A percentile compares a stretch with the other conserved stretches of the same genome.
Conservation (phyloP, 768 basidiomycete species). For the Crucibulum laeve region DNA sequence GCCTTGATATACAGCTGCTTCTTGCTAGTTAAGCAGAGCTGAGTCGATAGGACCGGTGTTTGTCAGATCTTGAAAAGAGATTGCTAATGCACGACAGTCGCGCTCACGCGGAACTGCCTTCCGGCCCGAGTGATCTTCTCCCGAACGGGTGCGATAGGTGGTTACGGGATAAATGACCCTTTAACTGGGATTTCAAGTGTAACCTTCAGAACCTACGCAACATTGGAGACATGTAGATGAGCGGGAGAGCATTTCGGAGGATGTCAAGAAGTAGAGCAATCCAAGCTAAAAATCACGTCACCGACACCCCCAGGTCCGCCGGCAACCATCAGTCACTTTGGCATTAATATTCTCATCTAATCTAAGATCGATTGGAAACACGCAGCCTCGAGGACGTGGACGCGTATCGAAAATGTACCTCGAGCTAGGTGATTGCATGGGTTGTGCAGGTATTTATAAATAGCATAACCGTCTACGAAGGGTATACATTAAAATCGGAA, state of each 20-base stretch:
- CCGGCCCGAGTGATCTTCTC: constrained; percentile 16
- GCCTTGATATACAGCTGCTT: background rate
- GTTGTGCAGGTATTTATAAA: too few species aligned
- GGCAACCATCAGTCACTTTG: constrained; percentile 3
- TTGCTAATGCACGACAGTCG: constrained; percentile 13
- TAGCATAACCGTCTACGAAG: too few species aligned
- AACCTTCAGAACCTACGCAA: too few species aligned
- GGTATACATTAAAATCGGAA: too few species aligned
- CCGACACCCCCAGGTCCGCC: constrained; percentile 8
- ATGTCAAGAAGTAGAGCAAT: background rate
- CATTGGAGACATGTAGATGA: too few species aligned
- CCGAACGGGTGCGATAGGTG: too few species aligned
- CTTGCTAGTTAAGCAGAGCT: background rate
- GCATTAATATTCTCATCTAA: constrained; percentile 1
- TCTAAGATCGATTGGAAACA: too few species aligned
- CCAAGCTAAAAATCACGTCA: constrained; percentile 19
- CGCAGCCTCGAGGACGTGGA: too few species aligned
- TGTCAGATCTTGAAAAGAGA: constrained; percentile 11
- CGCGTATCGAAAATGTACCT: too few species aligned
- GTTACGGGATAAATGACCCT: background rate
- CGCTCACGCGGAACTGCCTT: constrained; percentile 10
- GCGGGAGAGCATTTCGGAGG: too few species aligned
- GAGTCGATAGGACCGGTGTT: background rate
- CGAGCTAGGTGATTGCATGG: too few species aligned
- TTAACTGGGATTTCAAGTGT: too few species aligned